A percentile compares a stretch with the other conserved stretches of the same genome.
Evolutionary conservation across 1,284 basidiomycete genomes (phyloP).

Genomic region (Neotropicomus parvogracilis): DNA sequence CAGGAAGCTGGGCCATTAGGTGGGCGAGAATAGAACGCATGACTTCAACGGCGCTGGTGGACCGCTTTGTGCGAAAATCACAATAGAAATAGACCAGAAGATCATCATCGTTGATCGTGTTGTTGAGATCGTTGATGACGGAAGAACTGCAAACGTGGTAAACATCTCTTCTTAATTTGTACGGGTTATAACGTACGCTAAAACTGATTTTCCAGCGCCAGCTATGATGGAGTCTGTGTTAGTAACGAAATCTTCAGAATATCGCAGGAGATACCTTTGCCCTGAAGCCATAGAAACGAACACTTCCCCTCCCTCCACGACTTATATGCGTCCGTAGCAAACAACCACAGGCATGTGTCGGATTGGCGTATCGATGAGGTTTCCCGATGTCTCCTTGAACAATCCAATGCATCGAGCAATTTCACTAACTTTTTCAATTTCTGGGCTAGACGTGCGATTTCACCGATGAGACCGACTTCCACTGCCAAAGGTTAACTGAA

Average conservation of each 20-base stretch:
- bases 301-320: constrained; percentile 7
- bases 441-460: too few species aligned
- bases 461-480: too few species aligned
- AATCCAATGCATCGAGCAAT: background rate
- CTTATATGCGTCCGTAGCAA: background rate
- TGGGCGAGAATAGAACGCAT: too few species aligned
- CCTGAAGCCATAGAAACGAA: background rate
- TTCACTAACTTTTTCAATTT: background rate
- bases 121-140: background rate
- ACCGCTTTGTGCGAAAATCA: too few species aligned
- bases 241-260: background rate
- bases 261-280: constrained; percentile 3
- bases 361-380: too few species aligned
- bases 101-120: too few species aligned
- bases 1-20: too few species aligned
- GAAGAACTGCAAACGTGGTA: background rate
- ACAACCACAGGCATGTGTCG: constrained; percentile 10
- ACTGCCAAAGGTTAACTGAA: background rate
- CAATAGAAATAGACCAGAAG: too few species aligned
- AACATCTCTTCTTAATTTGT: background rate
- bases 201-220: constrained; percentile 10
- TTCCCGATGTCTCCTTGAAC: too few species aligned
- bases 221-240: background rate
- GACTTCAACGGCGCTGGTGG: too few species aligned
- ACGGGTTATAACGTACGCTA: constrained; percentile 3